Base-by-base conservation (phyloP, 768 basidiomycete species). In the Suillus placidus region DNA sequence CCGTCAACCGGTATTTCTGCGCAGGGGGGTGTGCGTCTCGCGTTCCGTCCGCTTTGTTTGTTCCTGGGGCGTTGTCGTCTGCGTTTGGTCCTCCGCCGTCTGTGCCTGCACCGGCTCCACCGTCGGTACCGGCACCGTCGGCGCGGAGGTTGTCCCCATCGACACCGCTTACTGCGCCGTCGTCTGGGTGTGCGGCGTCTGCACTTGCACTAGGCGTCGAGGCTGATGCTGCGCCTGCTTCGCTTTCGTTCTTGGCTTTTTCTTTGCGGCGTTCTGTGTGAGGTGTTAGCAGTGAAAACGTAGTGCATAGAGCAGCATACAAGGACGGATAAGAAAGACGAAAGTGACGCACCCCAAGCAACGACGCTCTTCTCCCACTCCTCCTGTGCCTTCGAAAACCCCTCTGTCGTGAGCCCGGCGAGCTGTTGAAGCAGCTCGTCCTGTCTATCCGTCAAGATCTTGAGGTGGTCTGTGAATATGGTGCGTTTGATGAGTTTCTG, bases 1-100 rank as follows among this genome's bases (percentile, higher is more conserved):
- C 94, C 45, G 90, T 93, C 80, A 94, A 78, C 6, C 88, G 79
- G 74, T 91, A 97, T 76, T 88, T 88, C 79, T 91, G 90, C 71
- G 82, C 80, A 0, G 94, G 93, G 51, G 91, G 87, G 47, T 91
- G 88, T 18, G 82, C 71, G 26, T 78, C 75, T 65, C 75, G 78
- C 40, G 80, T 72, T 12, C 70, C 78, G 20, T 76, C 78, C 2
- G 72, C 74, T 54, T 72, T 78, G 65, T 61, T 32, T 3, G 63
- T 45, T 2, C 66, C 69, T 9, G 72, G 60, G 35, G 67, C 66
- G 47, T 67, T 71, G 34, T 74, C 73, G 16, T 51, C 49, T 51
- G 49, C 23, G 13, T 13, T 6, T 6, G 47, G 47, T 26, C 47
- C 47, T 26, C 47, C 47, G 7, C 47, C 47, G 47, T 49, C 47